phyloP scores from a whole-genome alignment of 805 yeast species.

The Peterozyma xylosa region DNA sequence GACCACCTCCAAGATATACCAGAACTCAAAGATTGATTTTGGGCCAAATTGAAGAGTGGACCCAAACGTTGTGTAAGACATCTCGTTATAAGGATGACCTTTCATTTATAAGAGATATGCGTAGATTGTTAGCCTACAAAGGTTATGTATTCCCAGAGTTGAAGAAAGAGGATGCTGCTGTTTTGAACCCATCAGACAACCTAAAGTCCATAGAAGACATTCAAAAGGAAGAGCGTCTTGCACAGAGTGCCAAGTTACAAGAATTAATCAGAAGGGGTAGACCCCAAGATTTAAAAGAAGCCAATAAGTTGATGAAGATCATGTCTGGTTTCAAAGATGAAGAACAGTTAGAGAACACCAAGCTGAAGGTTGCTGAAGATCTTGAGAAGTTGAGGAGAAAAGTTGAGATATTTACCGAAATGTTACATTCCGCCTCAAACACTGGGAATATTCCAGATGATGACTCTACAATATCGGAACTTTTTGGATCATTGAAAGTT shows the following conservation, averaged over 20 bases:
- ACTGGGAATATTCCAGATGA: slow-evolving; percentile 29
- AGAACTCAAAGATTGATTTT: slow-evolving; percentile 78
- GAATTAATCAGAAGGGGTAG: slow-evolving; percentile 92
- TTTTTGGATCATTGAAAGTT: slow-evolving; percentile 69
- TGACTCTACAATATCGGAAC: slow-evolving; percentile 73
- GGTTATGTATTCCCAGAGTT: slow-evolving; percentile 94
- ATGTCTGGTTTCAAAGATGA: slow-evolving; percentile 97
- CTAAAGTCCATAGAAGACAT: slow-evolving; percentile 84
- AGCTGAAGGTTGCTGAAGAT: slow-evolving; percentile 76
- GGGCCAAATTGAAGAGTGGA: slow-evolving; percentile 95
- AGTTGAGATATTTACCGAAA: slow-evolving; percentile 80
- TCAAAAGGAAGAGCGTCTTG: slow-evolving; percentile 86
- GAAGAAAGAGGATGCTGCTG: slow-evolving; percentile 86
- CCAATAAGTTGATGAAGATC: slow-evolving; percentile 92
- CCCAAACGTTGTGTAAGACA: slow-evolving; percentile 86
- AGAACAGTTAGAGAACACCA: slow-evolving; percentile 58
- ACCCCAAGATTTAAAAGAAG: slow-evolving; percentile 93
- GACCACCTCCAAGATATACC: slow-evolving; percentile 82
- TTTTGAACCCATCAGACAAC: slow-evolving; percentile 81
- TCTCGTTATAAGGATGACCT: slow-evolving; percentile 87
- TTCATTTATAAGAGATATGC: slow-evolving; percentile 93
- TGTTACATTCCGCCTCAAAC: slow-evolving; percentile 52
- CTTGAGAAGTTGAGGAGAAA: slow-evolving; percentile 78
- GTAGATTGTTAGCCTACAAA: slow-evolving; percentile 77
- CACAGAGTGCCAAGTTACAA: slow-evolving; percentile 91